A percentile compares a stretch with the other conserved stretches of the same genome.
phyloP scores from a whole-genome alignment of 2,329 filamentous ascomycete genomes.

The Nemania serpens region DNA sequence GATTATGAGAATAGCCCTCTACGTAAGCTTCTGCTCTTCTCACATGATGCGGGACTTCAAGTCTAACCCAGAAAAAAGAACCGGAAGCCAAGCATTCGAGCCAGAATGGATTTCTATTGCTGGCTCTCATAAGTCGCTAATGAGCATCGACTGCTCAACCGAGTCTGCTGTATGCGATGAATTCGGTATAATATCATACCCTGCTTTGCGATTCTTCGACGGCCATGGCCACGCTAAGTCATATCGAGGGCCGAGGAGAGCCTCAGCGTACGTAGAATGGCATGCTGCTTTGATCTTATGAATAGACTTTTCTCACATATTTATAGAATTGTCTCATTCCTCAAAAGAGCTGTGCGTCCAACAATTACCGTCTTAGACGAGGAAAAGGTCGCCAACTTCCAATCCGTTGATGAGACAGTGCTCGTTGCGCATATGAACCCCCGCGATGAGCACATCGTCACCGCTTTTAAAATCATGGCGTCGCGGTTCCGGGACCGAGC shows the following conservation, averaged over 20 bases:
- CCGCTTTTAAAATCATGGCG: constrained; percentile 43
- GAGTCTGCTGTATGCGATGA: constrained; percentile 47
- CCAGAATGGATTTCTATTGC: constrained; percentile 41
- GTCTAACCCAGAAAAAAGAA: constrained; percentile 31
- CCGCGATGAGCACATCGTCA: constrained; percentile 37
- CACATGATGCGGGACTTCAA: not conserved
- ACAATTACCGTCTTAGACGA: constrained; percentile 33
- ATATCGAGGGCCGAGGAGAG: constrained; percentile 51
- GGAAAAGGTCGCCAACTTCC: constrained; percentile 40
- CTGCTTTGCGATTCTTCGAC: constrained; percentile 51
- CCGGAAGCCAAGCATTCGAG: constrained; percentile 42
- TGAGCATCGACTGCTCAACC: constrained; percentile 49
- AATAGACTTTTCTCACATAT: not conserved
- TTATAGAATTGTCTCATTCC: constrained; percentile 43
- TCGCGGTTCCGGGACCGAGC: constrained; percentile 46
- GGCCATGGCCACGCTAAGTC: constrained; percentile 41
- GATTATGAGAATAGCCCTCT: constrained; percentile 30
- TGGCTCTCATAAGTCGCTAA: constrained; percentile 25
- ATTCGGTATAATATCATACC: constrained; percentile 50
- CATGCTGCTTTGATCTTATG: not conserved
- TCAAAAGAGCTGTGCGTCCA: constrained; percentile 37
- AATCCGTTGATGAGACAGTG: constrained; percentile 46
- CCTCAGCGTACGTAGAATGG: constrained; percentile 42
- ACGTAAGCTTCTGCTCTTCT: constrained; percentile 29
- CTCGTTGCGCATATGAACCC: constrained; percentile 47